Conservation (phyloP, 495 filamentous ascomycete genomes). For the Hyaloscypha bicolor region DNA sequence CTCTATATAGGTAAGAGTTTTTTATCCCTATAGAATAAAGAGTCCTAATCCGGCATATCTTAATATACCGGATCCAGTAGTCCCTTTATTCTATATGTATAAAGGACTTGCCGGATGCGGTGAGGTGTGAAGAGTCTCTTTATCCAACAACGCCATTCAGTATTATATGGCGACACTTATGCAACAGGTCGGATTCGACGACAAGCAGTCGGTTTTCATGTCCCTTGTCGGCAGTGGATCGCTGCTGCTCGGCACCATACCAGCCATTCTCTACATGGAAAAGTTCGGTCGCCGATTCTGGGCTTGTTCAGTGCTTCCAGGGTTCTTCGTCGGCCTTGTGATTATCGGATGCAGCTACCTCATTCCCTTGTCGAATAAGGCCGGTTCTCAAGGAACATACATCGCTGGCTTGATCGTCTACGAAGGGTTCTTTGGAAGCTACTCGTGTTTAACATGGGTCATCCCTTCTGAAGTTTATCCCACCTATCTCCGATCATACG, state of each 20-base stretch:
- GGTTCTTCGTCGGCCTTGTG: constrained; percentile 61
- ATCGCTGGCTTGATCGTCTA: constrained; percentile 61
- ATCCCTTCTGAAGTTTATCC: constrained; percentile 62
- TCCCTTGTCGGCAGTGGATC: constrained; percentile 63
- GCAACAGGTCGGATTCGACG: constrained; percentile 57
- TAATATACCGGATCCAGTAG: too few species aligned
- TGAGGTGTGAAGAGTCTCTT: too few species aligned
- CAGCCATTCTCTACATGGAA: constrained; percentile 63
- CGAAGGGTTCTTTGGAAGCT: constrained; percentile 64
- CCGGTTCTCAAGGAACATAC: constrained; percentile 51
- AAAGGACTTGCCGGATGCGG: too few species aligned
- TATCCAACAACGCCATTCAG: constrained; percentile 61
- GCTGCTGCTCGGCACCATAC: constrained; percentile 57
- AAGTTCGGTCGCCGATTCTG: constrained; percentile 62
- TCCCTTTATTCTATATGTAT: too few species aligned
- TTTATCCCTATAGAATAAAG: too few species aligned
- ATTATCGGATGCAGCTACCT: constrained; percentile 58
- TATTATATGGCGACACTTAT: constrained; percentile 65
- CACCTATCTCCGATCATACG: constrained; percentile 61
- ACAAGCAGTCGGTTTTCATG: constrained; percentile 58
- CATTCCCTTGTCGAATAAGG: constrained; percentile 42
- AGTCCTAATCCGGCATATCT: too few species aligned
- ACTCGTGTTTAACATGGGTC: constrained; percentile 65
- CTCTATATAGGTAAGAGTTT: too few species aligned
- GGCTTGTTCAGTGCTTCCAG: constrained; percentile 62